Percentiles rank a stretch among this genome's conserved stretches.
phyloP scores from a whole-genome alignment of 371 early-diverging fungal species.

The Mortierella sp. region DNA sequence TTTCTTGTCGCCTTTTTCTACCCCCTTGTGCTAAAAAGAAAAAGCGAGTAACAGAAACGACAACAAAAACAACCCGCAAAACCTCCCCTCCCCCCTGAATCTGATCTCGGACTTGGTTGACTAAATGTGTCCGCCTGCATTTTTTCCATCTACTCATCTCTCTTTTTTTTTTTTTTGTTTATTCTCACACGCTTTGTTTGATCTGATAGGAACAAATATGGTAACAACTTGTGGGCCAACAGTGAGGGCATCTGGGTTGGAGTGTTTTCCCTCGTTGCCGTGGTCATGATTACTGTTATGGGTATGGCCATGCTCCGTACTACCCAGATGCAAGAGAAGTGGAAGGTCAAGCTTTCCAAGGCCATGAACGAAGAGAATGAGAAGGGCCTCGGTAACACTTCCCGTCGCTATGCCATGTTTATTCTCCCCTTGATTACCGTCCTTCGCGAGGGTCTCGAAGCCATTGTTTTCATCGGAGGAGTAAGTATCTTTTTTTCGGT shows the following conservation, averaged over 20 bases:
- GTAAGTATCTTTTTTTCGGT: constrained; percentile 60
- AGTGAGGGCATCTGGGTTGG: constrained; percentile 84
- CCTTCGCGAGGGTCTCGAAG: constrained; percentile 86
- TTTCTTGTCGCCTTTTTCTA: not conserved
- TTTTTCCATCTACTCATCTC: not conserved
- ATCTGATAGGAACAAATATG: constrained; percentile 63
- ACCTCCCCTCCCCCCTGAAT: not conserved
- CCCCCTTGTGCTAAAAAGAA: not conserved
- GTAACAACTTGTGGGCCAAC: constrained; percentile 76
- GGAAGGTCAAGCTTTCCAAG: constrained; percentile 71
- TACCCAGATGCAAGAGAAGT: constrained; percentile 77
- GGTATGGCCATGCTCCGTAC: constrained; percentile 80
- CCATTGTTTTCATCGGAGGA: constrained; percentile 87
- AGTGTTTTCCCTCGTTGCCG: constrained; percentile 70
- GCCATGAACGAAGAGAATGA: constrained; percentile 61
- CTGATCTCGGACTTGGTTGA: not conserved
- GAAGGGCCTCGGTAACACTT: constrained; percentile 58
- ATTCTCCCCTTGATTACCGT: constrained; percentile 85
- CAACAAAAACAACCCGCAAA: not conserved
- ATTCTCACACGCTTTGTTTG: constrained; percentile 75
- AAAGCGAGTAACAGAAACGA: not conserved
- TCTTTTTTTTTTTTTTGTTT: constrained; percentile 38
- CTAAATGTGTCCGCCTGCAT: not conserved
- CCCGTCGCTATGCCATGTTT: constrained; percentile 66
- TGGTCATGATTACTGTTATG: constrained; percentile 78